Evolutionary conservation across 2,329 filamentous ascomycete species (phyloP), one percentile per base, ranked within the genome.

Genomic region (Colletotrichum destructivum): DNA sequence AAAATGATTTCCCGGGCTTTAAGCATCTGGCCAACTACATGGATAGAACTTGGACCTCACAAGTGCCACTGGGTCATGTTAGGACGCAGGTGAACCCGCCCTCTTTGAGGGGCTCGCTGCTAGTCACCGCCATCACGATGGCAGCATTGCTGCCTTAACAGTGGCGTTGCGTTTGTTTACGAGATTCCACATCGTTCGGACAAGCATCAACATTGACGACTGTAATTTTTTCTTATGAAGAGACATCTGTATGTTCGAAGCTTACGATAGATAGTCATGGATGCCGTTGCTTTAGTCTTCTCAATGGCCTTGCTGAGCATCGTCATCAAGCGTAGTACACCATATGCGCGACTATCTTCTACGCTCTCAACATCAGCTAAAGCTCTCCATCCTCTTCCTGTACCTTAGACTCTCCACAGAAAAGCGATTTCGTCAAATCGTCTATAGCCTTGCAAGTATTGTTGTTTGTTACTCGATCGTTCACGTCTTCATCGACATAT

Each of bases 391-490:
- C 16, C 59, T 73, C n/a, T 66, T 70, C n/a, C 56, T 73, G 13
- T 62, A 67, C 40, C 54, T 68, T 35, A 63, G 68, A 6, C 38
- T 71, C n/a, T 70, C 35, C 9, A 52, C 66, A 11, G 51, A 49
- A 6, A 21, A 38, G 21, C 56, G 65, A 23, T 72, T 66, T 72
- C 3, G 54, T 76, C 74, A 74, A 18, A 67, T 74, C 35, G 66
- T 74, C 26, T 66, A 35, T 0, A 74, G 65, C 0, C 80, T 83
- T 62, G 78, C 79, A n/a, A 64, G 61, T 4, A 54, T 81, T 13
- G 82, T 81, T 65, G 64, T 75, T 44, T 51, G 79, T 46, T 79
- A 79, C 66, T 74, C 76, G n/a, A 73, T 82, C 56, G 73, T 81
- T 21, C 59, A 64, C 18, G 42, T 64, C 18, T n/a, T 64, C 42